phyloP scores from a whole-genome alignment of 371 early-diverging fungal genomes.

The Rhizopus microsporus region DNA sequence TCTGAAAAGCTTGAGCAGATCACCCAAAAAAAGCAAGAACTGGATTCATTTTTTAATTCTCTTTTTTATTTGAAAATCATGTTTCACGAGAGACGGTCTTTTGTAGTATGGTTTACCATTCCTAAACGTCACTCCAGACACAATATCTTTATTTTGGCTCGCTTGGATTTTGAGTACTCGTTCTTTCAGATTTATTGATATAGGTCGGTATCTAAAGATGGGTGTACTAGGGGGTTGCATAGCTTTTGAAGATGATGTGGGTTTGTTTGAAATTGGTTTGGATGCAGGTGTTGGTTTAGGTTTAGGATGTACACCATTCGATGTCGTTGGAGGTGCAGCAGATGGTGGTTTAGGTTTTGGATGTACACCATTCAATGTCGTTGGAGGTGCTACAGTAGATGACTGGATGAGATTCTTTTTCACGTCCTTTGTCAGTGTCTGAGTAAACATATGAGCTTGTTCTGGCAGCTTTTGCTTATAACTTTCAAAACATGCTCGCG shows the following conservation, averaged over 20 bases:
- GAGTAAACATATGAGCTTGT: slow-evolving; percentile 9
- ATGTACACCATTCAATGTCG: not conserved
- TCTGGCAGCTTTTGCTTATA: slow-evolving; percentile 49
- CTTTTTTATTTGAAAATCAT: not conserved
- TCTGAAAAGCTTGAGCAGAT: too few species aligned
- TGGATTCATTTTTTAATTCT: not conserved
- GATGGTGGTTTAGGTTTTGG: not conserved
- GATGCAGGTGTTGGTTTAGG: too few species aligned
- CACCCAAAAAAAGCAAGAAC: not conserved
- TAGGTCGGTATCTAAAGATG: not conserved
- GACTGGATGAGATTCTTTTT: not conserved
- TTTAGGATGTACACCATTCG: too few species aligned
- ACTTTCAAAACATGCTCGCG: slow-evolving; percentile 43
- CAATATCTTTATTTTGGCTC: not conserved
- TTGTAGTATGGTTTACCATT: not conserved
- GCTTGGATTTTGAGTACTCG: not conserved
- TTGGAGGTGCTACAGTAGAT: too few species aligned
- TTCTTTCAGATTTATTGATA: not conserved
- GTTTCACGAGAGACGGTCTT: not conserved
- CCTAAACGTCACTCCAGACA: not conserved
- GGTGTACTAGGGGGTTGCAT: not conserved
- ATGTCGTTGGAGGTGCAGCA: not conserved
- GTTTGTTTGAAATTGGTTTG: too few species aligned
- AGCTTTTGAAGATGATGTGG: too few species aligned
- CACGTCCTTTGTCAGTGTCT: not conserved